Percentiles rank a stretch among this genome's conserved stretches.
Conservation (phyloP, 768 basidiomycete species). For the Amanita muscaria region DNA sequence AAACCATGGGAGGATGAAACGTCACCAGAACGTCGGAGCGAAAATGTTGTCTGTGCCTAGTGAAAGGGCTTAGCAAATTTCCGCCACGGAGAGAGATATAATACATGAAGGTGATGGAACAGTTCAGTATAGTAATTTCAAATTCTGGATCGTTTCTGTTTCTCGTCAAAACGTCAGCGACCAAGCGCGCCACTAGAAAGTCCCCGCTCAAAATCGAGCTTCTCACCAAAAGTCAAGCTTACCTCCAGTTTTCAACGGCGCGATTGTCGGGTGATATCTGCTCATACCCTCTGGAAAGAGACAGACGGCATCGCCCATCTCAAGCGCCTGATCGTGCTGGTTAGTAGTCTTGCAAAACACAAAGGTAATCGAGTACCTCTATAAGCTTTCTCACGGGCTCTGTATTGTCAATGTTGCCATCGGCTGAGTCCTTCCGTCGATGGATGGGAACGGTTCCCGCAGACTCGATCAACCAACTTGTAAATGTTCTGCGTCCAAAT, state of each 20-base stretch:
- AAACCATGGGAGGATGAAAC: slow-evolving; percentile 62
- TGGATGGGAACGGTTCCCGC: slow-evolving; percentile 82
- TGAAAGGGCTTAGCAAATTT: slow-evolving; percentile 7
- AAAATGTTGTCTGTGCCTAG: slow-evolving; percentile 78
- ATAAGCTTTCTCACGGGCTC: slow-evolving; percentile 60
- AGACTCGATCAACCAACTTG: slow-evolving; percentile 84
- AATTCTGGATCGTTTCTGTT: slow-evolving; percentile 63
- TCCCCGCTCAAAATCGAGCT: not conserved
- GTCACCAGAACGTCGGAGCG: slow-evolving; percentile 83
- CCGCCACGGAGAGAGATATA: slow-evolving; percentile 10
- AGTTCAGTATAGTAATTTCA: slow-evolving; percentile 63
- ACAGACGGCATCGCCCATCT: slow-evolving; percentile 70
- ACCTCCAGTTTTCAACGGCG: slow-evolving; percentile 85
- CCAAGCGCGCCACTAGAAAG: slow-evolving; percentile 69
- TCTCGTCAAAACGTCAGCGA: slow-evolving; percentile 67
- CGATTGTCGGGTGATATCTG: slow-evolving; percentile 79
- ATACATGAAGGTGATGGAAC: slow-evolving; percentile 79
- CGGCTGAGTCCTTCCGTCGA: slow-evolving; percentile 59
- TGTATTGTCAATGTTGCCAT: slow-evolving; percentile 54
- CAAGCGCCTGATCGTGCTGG: slow-evolving; percentile 47
- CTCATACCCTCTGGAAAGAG: slow-evolving; percentile 85
- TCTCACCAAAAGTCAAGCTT: slow-evolving; percentile 10
- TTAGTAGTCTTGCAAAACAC: not conserved
- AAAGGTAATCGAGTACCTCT: slow-evolving; percentile 33
- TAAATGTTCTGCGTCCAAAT: slow-evolving; percentile 77